Percentiles rank a stretch among this genome's conserved stretches.
Conservation (phyloP, 768 basidiomycete genomes). For the Pleurotus sapidus region DNA sequence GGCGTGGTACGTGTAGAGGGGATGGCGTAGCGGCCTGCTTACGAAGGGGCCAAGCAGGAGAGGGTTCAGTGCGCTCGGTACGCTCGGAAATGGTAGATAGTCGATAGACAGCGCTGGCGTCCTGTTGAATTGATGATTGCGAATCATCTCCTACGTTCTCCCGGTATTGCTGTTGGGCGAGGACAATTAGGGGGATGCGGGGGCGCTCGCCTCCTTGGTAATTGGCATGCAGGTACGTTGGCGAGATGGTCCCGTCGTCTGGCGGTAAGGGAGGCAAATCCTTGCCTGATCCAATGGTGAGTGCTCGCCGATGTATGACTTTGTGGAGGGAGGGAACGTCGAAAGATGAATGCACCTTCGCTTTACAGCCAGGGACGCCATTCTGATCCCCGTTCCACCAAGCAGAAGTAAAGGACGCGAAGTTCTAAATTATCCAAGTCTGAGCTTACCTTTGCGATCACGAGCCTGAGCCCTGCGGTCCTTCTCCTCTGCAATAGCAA, state of each 20-base stretch:
- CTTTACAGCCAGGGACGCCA: conserved; percentile 45
- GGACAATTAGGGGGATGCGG: conserved; percentile 57
- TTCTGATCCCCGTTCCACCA: conserved; percentile 17
- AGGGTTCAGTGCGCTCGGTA: conserved; percentile 63
- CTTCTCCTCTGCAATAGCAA: conserved; percentile 57
- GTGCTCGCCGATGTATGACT: background rate
- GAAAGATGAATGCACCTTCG: conserved; percentile 59
- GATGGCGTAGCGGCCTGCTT: conserved; percentile 26
- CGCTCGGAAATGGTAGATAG: conserved; percentile 68
- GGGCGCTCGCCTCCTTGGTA: conserved; percentile 31
- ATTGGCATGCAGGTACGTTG: conserved; percentile 3
- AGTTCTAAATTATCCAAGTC: conserved; percentile 25
- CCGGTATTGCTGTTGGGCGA: conserved; percentile 51
- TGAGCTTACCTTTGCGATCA: conserved; percentile 84
- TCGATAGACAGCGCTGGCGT: conserved; percentile 25
- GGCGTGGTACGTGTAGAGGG: conserved; percentile 36
- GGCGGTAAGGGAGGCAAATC: conserved; percentile 18
- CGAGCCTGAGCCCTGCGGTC: conserved; percentile 57
- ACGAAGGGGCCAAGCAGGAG: conserved; percentile 43
- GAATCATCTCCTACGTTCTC: conserved; percentile 20
- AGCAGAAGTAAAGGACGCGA: conserved; percentile 14
- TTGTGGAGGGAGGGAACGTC: conserved; percentile 12
- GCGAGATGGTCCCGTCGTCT: conserved; percentile 4
- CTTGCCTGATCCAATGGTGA: conserved; percentile 5
- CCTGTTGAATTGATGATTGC: conserved; percentile 13